Evolutionary conservation across 345 rosid species (phyloP), one percentile per base, ranked within the genome.

Genomic region (Eucalyptus erythrocorys): DNA sequence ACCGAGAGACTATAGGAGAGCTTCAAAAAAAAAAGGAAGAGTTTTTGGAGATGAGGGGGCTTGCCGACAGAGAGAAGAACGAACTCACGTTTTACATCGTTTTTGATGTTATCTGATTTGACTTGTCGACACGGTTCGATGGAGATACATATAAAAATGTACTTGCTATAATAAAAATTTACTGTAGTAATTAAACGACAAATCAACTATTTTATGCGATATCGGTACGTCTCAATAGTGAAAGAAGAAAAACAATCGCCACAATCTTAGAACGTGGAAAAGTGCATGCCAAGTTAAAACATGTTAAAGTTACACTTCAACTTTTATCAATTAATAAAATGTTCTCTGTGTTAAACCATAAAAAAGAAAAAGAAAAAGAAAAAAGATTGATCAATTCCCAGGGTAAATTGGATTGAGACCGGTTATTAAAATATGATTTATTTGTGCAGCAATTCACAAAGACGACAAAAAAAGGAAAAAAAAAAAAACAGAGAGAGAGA

Each of bases 401-500:
- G 22, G 27, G 82, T 9, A 10, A 76, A 76, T 76, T 76, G 37
- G 82, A 76, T 11, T 3, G 47, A 21, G 47, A 76, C 45, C 5
- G 27, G 26, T 6, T 37, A 37, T 71, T 8, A 10, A 37, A 76
- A 10, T 19, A 11, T 10, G 82, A 10, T 37, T 76, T 40, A 1
- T 22, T 37, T 21, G 13, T 76, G 82, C 15, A 3, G 45, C 27
- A 21, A 76, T 76, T 76, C 82, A 76, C 24, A 19, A 37, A 21
- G 14, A 76, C 13, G 76, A n/a, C 9, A n/a, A n/a, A 64, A 64
- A 2, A 5, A n/a, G n/a, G n/a, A n/a, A 2, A 64, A 64, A 59
- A 61, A 14, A 4, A n/a, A 64, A 30, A 59, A 10, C 4, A 2
- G 0, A 1, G 1, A 12, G 10, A 30, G 14, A 3, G 1, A 50